Conservation (phyloP, 192 early-diverging fungal species). For the Coemansia sp. region DNA sequence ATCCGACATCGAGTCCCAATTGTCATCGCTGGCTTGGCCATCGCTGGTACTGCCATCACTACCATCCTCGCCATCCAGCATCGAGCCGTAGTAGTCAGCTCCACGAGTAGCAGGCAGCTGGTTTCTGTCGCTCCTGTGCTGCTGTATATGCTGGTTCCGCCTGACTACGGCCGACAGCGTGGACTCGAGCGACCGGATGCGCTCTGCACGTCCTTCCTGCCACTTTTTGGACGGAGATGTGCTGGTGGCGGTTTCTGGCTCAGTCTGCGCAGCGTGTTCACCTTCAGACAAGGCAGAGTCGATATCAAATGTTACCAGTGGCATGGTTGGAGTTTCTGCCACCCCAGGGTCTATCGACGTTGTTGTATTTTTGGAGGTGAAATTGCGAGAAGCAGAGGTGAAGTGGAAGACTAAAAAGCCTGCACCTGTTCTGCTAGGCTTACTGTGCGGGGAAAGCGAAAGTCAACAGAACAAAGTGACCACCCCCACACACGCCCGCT, state of each 20-base stretch:
- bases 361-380: not conserved
- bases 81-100: conserved; percentile 37
- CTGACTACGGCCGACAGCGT: conserved; percentile 20
- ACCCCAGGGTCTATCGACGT: too few relatives aligned
- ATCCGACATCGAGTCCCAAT: conserved; percentile 13
- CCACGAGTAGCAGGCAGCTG: not conserved
- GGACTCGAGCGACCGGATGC: conserved; percentile 39
- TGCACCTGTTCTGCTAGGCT: too few relatives aligned
- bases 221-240: conserved; percentile 12
- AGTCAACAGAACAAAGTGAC: too few relatives aligned
- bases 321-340: conserved; percentile 2
- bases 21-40: conserved; percentile 7
- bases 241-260: not conserved
- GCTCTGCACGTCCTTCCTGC: conserved; percentile 38
- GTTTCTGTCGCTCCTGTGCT: not conserved
- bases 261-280: not conserved
- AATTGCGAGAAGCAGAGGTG: not conserved
- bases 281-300: not conserved
- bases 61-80: conserved; percentile 31
- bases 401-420: not conserved
- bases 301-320: conserved; percentile 27
- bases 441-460: too few relatives aligned
- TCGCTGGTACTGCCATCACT: not conserved
- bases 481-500: too few relatives aligned
- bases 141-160: conserved; percentile 13